phyloP scores from a whole-genome alignment of 192 early-diverging fungal species.

The Backusella psychrophila region DNA sequence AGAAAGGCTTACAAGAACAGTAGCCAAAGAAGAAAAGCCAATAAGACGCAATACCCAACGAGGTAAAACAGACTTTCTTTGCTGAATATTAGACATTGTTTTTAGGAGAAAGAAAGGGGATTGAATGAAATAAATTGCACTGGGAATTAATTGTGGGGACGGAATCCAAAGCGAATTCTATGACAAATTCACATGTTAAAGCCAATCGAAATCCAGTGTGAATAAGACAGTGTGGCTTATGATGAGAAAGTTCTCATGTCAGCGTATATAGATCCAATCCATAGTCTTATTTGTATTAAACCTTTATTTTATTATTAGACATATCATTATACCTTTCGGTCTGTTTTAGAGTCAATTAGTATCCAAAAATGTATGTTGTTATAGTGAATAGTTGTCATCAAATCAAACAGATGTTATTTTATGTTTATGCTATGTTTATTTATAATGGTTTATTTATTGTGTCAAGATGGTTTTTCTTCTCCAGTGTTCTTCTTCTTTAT shows the following conservation, averaged over 20 bases:
- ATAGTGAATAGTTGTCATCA: no score
- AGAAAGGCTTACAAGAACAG: slow-evolving; percentile 18
- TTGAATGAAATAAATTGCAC: neutral
- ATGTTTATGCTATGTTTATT: neutral
- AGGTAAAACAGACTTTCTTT: neutral
- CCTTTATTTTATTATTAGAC: neutral
- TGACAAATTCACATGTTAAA: slow-evolving; percentile 4
- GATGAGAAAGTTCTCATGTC: slow-evolving; percentile 7
- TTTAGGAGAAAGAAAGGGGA: neutral
- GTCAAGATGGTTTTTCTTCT: neutral
- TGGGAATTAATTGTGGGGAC: neutral
- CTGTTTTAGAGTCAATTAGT: no score
- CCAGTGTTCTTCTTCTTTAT: neutral
- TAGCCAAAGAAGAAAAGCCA: slow-evolving; percentile 27
- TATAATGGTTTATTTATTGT: neutral
- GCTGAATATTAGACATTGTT: neutral
- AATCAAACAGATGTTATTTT: no score
- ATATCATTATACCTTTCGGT: no score
- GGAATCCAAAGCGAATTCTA: neutral
- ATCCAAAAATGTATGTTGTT: no score
- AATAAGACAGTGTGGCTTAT: neutral
- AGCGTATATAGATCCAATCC: neutral
- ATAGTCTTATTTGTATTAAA: neutral
- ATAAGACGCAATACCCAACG: slow-evolving; percentile 27
- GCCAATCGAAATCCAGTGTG: neutral